These are phyloP conservation scores for Fraxinus sp. DNA, from an alignment of 305 asterid genomes.

Conservation along the genomic window DNA sequence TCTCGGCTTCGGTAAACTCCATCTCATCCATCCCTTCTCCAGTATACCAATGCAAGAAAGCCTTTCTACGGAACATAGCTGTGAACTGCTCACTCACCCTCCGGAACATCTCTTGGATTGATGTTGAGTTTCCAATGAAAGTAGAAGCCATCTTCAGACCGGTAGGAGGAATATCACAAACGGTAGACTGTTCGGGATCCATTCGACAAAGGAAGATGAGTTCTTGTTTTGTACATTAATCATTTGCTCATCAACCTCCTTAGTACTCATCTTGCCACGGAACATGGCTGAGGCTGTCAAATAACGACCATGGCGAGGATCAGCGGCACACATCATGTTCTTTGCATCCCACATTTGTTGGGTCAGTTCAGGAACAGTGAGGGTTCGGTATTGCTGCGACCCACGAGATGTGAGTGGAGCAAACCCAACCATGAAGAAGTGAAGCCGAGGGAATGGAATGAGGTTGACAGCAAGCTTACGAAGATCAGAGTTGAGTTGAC, in stretches of 20 bases:
- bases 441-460: slow-evolving; percentile 44
- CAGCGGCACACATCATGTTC: slow-evolving; percentile 54
- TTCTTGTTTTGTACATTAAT: slow-evolving; percentile 65
- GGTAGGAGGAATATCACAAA: slow-evolving; percentile 62
- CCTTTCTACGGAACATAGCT: slow-evolving; percentile 65
- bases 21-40: slow-evolving; percentile 75
- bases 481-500: slow-evolving; percentile 49
- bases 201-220: slow-evolving; percentile 59
- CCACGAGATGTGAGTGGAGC: slow-evolving; percentile 56
- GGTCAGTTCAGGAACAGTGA: slow-evolving; percentile 49
- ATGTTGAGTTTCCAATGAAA: slow-evolving; percentile 63
- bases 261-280: slow-evolving; percentile 70
- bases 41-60: slow-evolving; percentile 73
- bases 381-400: slow-evolving; percentile 49
- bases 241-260: slow-evolving; percentile 65
- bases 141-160: slow-evolving; percentile 38
- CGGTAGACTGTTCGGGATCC: slow-evolving; percentile 69
- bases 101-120: slow-evolving; percentile 65
- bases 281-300: slow-evolving; percentile 67
- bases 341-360: slow-evolving; percentile 57
- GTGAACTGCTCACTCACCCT: slow-evolving; percentile 72
- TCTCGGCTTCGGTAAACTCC: slow-evolving; percentile 68
- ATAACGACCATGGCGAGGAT: slow-evolving; percentile 53
- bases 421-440: slow-evolving; percentile 51
- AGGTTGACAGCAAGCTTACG: slow-evolving; percentile 50